Evolutionary conservation across 495 filamentous ascomycete species (phyloP), one percentile per base, ranked within the genome.

Genomic region (Trichoderma erinaceum): DNA sequence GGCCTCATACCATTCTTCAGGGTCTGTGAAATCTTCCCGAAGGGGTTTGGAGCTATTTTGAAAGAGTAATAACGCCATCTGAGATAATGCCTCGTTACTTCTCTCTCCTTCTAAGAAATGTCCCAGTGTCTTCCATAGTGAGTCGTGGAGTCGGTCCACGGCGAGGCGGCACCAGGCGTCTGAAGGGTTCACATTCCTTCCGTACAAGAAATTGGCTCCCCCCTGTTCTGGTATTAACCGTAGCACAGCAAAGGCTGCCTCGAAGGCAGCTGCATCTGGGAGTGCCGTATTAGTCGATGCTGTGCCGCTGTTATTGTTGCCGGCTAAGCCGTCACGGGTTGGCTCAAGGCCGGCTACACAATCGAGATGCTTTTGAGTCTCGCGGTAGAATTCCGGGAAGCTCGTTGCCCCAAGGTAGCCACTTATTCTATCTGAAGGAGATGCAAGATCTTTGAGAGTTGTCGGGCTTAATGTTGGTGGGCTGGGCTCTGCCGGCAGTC

Each of bases 311-410:
- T 61, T 25, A 32, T 11, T 23, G 6, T 11, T 52, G 8, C 48
- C 48, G 13, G 50, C n/a, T 25, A 56, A n/a, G 25, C 23, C 56
- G 13, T 61, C 56, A 61, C 56, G 56, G 23, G 29, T 25, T 21
- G 56, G 56, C 27, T 61, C 56, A 18, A 21, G 8, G 25, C 27
- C 27, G 1, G n/a, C 25, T 32, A 61, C 56, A 32, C 27, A 16
- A 13, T 32, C 27, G 11, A 61, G 56, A 13, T 32, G 56, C 56
- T 61, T 61, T 25, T 61, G 56, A 32, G 56, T 61, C 56, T 61
- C 56, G 27, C 56, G 56, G 29, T 21, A 61, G 56, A 61, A 61
- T 32, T 61, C 56, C 4, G 25, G 56, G 25, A 61, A 61, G 25
- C 27, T 61, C 3, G 56, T 61, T 3, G 56, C 56, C 4, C 56